phyloP scores from a whole-genome alignment of 768 basidiomycete genomes.

The Termitomyces sp. region DNA sequence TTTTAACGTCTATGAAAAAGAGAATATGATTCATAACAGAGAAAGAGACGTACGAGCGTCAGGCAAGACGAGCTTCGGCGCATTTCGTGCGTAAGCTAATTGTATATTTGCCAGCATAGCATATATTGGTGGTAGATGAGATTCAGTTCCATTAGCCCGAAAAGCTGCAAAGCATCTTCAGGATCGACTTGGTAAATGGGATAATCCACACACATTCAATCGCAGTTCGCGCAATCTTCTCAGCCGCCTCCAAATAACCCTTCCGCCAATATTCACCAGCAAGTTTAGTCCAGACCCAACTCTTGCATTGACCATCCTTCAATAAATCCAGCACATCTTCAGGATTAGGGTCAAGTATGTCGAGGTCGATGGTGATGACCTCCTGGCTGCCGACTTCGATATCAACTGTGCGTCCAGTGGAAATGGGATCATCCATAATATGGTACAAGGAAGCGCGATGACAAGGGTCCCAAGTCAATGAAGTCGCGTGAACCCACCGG shows the following conservation, averaged over 20 bases:
- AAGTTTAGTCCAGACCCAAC: constrained; percentile 76
- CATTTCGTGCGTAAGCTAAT: constrained; percentile 73
- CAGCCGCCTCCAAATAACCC: constrained; percentile 71
- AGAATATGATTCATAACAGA: not conserved
- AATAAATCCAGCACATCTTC: constrained; percentile 74
- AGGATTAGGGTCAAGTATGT: constrained; percentile 76
- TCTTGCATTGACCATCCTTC: constrained; percentile 66
- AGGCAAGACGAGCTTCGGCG: constrained; percentile 74
- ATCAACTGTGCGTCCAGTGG: constrained; percentile 55
- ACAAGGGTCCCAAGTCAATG: not conserved
- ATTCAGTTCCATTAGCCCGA: constrained; percentile 41
- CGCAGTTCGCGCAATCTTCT: constrained; percentile 68
- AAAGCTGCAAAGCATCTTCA: constrained; percentile 38
- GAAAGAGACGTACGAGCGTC: constrained; percentile 61
- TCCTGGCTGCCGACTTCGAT: constrained; percentile 83
- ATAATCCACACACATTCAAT: constrained; percentile 45
- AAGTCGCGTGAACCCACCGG: constrained; percentile 1
- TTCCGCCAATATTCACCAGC: constrained; percentile 88
- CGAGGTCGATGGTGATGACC: constrained; percentile 86
- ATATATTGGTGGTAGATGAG: constrained; percentile 68
- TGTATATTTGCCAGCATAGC: constrained; percentile 84
- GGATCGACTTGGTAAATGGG: constrained; percentile 8
- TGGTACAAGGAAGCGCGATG: not conserved
- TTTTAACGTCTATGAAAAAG: not conserved
- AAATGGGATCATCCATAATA: constrained; percentile 32